phyloP scores from a whole-genome alignment of 2,329 filamentous ascomycete species.

The Cercospora sp. region DNA sequence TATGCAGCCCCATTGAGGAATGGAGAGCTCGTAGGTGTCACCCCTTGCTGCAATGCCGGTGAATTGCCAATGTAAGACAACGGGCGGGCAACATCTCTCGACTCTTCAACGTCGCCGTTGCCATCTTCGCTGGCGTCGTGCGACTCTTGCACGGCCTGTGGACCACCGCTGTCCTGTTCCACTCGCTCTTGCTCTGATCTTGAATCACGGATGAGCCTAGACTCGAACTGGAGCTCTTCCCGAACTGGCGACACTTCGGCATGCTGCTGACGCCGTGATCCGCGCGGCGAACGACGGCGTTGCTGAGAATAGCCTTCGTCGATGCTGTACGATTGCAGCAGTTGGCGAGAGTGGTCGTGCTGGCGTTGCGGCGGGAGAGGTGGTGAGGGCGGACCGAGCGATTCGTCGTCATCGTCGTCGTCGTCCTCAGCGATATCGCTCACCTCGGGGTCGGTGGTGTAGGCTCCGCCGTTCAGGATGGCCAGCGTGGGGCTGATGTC shows the following conservation, averaged over 20 bases:
- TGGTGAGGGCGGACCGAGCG: constrained; percentile 9
- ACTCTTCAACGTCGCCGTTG: constrained; percentile 24
- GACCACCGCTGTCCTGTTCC: constrained; percentile 4
- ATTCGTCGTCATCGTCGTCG: constrained; percentile 16
- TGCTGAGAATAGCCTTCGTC: background rate
- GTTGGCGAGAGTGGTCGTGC: background rate
- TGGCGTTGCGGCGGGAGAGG: constrained; percentile 2
- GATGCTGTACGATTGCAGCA: constrained; percentile 10
- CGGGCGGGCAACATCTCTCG: constrained; percentile 30
- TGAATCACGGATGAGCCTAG: constrained; percentile 9
- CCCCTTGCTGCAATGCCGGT: constrained; percentile 23
- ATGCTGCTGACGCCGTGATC: constrained; percentile 11
- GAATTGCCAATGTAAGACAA: constrained; percentile 26
- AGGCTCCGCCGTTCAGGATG: constrained; percentile 19
- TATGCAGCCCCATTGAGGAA: constrained; percentile 10
- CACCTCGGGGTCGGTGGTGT: constrained; percentile 25
- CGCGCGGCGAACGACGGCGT: constrained; percentile 2
- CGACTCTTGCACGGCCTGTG: constrained; percentile 14
- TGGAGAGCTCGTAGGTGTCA: constrained; percentile 15
- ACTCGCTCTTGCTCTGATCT: constrained; percentile 10
- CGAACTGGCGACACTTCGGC: constrained; percentile 28
- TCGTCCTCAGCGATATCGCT: constrained; percentile 32
- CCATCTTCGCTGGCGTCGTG: constrained; percentile 20
- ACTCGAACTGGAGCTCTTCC: constrained; percentile 12
- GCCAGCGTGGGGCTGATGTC: constrained; percentile 27